Evolutionary conservation across 495 filamentous ascomycete species (phyloP), one percentile per base, ranked within the genome.

Genomic region (Cercophora samala): DNA sequence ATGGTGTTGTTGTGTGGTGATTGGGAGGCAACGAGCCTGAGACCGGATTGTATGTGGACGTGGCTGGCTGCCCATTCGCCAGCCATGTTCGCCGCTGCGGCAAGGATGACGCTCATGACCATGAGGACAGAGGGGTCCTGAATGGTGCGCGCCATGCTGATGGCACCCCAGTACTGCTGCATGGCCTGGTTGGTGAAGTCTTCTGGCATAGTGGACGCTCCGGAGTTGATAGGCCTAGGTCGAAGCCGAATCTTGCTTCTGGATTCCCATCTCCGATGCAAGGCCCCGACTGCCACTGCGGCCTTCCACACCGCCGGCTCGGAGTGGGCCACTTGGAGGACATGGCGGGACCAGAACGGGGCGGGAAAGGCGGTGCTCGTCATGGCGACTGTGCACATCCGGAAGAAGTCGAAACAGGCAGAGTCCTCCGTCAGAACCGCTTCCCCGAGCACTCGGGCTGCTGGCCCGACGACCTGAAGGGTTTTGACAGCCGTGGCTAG

Each of bases 271-370:
- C 70, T 68, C 15, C 76, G 71, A 32, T 78, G 77, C 59, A 79
- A 65, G 5, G 74, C 76, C 58, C 77, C 75, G 26, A 66, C 79
- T 58, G 75, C 84, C 70, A 68, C 83, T 66, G 85, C 82, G 4
- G 82, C 84, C 69, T 84, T 81, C 78, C 84, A 85, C 1, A 86
- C 77, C 0, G 85, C 82, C 0, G 84, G 81, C 65, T 87, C 84
- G 59, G 67, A 73, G 23, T 80, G 81, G 24, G 81, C 81, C 9
- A 83, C 72, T 70, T 85, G 84, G 22, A 84, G 81, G 5, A 88
- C 78, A 13, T 80, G 67, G 6, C 72, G 75, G 63, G 75, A 71
- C 86, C 86, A 88, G 73, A 88, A 87, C 19, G 32, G 58, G 5
- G 66, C 42, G 18, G 69, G 72, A 13, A 74, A 67, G 58, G 66